Base-by-base conservation (phyloP, 495 filamentous ascomycete species). In the Trichoderma asperelloides region DNA sequence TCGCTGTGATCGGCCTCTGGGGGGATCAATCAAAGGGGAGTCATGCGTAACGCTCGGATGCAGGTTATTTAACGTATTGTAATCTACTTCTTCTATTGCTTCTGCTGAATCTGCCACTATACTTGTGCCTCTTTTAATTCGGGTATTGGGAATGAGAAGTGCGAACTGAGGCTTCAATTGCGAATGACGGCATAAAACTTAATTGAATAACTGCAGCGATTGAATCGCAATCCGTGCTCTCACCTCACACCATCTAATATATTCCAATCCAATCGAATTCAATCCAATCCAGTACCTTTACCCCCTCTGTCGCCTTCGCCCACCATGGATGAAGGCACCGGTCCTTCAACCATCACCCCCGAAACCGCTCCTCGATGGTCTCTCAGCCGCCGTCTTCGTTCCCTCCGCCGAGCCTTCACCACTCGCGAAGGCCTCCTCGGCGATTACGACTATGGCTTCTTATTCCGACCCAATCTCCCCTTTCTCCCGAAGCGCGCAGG, bases 401-500 rank as follows among this genome's bases (percentile, higher is more conserved):
- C 55, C 51, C 25, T 79, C 67, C 73, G 70, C 68, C 74, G 74
- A 66, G 74, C 75, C n/a, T 78, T 82, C 69, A 69, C 77, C 49
- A 81, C 80, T 27, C 87, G 81, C 65, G 86, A 92, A 0, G 92
- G 93, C 11, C 81, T 96, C 37, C 74, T 97, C 68, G 93, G 93
- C 40, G 81, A 87, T 69, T 97, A 96, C 74, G 91, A 96, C 79
- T 96, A 96, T 85, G 77, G 57, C 65, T 80, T 85, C 69, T 77
- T 82, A 60, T 92, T 92, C 77, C 85, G 81, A 55, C 93, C 93
- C 6, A 91, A 91, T 66, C 74, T 96, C 15, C 93, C 93, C 3
- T 96, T 96, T 78, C 87, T 94, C 80, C 86, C 84, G 69, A 88
- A 86, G 74, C 71, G 81, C 1, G 81, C 80, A 45, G 78, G 81